Base-by-base conservation (phyloP, 352 stramenopile species). In the Phytopythium litorale region DNA sequence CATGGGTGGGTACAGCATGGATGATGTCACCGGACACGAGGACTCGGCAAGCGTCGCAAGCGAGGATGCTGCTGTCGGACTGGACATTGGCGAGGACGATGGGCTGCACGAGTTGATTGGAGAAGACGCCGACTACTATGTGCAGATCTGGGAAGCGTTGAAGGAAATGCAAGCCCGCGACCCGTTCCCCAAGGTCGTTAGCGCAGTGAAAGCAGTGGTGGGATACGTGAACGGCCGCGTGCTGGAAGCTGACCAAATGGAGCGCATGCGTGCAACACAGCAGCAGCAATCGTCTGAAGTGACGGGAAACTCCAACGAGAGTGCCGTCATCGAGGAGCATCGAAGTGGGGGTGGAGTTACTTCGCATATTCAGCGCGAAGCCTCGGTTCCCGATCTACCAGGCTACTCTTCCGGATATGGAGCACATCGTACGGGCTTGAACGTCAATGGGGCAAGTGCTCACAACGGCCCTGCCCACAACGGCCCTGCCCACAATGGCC, bases 141-240 rank as follows among this genome's bases (percentile, higher is more conserved):
- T 77, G 56, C 62, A 85, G 52, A 86, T 97, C 37, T 98, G 92
- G 92, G 75, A 87, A 37, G 70, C 72, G 42, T 66, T 98, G 23
- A 86, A 92, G 55, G 76, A 81, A 38, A 78, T 97, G 43, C 88
- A 97, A 64, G 85, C 91, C 5, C 76, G 74, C 38, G 94, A 98
- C 61, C 81, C 91, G 8, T 96, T 97, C 62, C 87, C 88, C 15
- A 66, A 76, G 67, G 94, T 78, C 35, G 78, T 66, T 23, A 78
- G 65, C 63, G 84, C 60, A 55, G 89, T 70, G 65, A 89, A 89
- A 66, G 62, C 72, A 35, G 79, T 91, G 37, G 78, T 91, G 2
- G 84, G 80, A 40, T 78, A 78, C 25, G 78, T 91, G 28, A 87
- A 89, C 28, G 74, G 74, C 46, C 75, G 71, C 33, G 75, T 88